These are phyloP conservation scores for Talaromyces nanjingensis DNA, from an alignment of 495 filamentous ascomycete genomes.

Conservation along the genomic window DNA sequence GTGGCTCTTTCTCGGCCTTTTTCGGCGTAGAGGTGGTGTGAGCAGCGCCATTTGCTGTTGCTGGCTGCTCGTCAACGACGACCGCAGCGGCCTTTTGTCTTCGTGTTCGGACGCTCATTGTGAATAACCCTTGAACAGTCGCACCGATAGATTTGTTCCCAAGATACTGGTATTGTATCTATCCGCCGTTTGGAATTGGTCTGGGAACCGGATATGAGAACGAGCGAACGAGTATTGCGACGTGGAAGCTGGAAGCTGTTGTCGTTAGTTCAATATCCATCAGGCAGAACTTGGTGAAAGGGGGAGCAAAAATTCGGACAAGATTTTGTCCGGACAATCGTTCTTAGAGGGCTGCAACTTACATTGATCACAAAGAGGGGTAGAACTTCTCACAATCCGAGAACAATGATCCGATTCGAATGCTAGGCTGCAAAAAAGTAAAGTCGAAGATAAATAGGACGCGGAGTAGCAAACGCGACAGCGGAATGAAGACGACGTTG, in stretches of 20 bases:
- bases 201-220: neutral
- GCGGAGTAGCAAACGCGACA: neutral
- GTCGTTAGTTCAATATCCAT: neutral
- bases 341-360: neutral
- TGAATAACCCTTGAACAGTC: slow-evolving; percentile 8
- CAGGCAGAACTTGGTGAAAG: neutral
- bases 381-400: neutral
- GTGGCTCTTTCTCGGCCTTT: slow-evolving; percentile 18
- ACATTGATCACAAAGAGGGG: neutral
- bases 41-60: slow-evolving; percentile 23
- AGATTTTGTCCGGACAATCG: neutral
- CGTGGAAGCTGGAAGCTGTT: neutral
- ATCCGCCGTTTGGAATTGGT: neutral
- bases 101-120: slow-evolving; percentile 37
- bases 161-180: neutral
- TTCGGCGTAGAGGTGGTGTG: slow-evolving; percentile 20
- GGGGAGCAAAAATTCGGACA: neutral
- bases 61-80: slow-evolving; percentile 28
- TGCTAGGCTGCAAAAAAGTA: neutral
- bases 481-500: neutral
- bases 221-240: neutral
- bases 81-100: slow-evolving; percentile 36
- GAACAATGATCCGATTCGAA: neutral
- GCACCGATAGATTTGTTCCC: neutral
- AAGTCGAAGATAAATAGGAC: neutral